Base-by-base conservation (phyloP, 1,139 yeast species). In the Taphrina betulina region DNA sequence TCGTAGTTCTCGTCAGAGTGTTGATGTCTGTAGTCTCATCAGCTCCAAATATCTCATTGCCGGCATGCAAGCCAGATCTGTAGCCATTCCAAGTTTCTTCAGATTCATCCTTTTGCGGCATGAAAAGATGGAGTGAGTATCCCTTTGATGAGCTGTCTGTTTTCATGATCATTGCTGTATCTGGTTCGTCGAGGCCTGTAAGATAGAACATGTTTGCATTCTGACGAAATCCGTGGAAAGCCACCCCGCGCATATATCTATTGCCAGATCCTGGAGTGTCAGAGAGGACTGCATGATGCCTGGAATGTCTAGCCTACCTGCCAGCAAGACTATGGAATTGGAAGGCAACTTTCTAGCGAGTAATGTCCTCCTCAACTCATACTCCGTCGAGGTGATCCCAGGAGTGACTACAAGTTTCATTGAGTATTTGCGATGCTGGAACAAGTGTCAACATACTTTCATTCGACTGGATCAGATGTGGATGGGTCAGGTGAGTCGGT, bases 51-150 rank as follows among this genome's bases (percentile, higher is more conserved):
- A 83, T 78, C 51, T 87, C 90, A 54, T 72, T 72, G 0, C 85
- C 96, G 10, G 95, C 96, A 50, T 82, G 80, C 5, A 83, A 75
- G 1, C 99, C 99, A 36, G 95, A 83, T 63, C 95, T 78, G 40
- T 80, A 82, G 7, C 99, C 99, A 65, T 90, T 96, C 99, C 99
- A 92, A 61, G 84, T 79, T 69, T 92, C 98, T 28, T 79, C 80
- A 48, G 74, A 74, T 4, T 80, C 78, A 67, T 90, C 84, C 65
- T 83, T 83, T n/a, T 87, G 88, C 1, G 92, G 96, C 4, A 90
- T 95, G 57, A 89, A 72, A 83, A 94, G 79, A 65, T 85, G 94
- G 58, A 85, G 78, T 1, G 68, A 34, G 41, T 42, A 45, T 5
- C 57, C 57, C 42, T 20, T 40, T 14, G 48, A 38, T 23, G 51